phyloP scores from a whole-genome alignment of 805 yeast genomes.

The Ogataea pignaliae region DNA sequence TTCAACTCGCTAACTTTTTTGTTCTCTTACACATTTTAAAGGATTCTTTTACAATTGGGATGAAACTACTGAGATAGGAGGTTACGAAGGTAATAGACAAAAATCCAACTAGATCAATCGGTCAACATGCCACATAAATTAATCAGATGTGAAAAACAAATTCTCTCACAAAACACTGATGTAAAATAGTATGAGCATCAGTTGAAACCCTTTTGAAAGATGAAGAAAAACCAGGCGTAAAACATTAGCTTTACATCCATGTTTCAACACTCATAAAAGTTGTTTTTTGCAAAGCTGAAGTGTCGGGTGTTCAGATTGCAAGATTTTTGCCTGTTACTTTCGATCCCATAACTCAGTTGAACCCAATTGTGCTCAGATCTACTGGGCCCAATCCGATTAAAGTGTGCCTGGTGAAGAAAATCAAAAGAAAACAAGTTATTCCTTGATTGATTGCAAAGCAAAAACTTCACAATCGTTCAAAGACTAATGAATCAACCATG shows the following conservation, averaged over 20 bases:
- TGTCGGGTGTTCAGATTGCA: conserved; percentile 81
- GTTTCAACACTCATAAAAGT: neutral
- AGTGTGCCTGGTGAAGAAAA: neutral
- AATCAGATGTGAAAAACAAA: too few species aligned
- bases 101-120: too few species aligned
- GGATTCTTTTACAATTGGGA: too few species aligned
- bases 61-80: too few species aligned
- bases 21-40: too few species aligned
- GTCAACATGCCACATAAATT: too few species aligned
- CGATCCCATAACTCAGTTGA: neutral
- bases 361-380: neutral
- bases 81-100: too few species aligned
- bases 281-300: conserved; percentile 54
- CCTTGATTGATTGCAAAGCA: too few species aligned
- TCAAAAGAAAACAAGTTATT: neutral
- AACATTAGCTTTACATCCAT: neutral
- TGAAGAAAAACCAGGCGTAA: neutral
- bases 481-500: neutral
- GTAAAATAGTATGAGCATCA: too few species aligned
- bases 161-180: too few species aligned
- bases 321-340: conserved; percentile 9
- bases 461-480: too few species aligned
- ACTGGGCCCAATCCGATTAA: neutral
- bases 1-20: too few species aligned
- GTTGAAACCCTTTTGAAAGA: neutral